phyloP scores from a whole-genome alignment of 495 filamentous ascomycete genomes.

The Friedmanniomyces simplex region DNA sequence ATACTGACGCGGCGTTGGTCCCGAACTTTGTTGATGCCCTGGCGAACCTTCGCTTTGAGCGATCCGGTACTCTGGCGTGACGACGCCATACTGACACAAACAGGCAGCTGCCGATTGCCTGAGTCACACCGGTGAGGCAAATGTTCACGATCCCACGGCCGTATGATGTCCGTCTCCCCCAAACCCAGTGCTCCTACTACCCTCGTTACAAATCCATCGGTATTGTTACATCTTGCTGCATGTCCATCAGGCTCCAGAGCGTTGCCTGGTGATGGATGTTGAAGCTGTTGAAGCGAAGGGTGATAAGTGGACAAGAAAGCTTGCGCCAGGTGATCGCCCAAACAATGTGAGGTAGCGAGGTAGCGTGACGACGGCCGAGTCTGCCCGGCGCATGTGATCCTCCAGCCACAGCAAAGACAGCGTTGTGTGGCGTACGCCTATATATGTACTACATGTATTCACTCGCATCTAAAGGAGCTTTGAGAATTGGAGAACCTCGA shows the following conservation, averaged over 20 bases:
- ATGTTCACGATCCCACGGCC: not conserved
- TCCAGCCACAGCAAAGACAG: no score
- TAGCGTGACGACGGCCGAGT: no score
- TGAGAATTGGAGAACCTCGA: no score
- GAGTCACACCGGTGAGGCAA: not conserved
- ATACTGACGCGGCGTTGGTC: conserved; percentile 28
- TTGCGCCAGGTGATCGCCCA: no score
- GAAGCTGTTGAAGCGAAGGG: not conserved
- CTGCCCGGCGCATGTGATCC: no score
- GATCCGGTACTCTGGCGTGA: conserved; percentile 2
- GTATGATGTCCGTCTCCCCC: not conserved
- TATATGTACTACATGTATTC: no score
- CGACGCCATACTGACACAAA: not conserved
- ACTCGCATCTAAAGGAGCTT: no score
- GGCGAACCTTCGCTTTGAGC: not conserved
- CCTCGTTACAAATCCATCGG: not conserved
- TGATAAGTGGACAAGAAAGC: not conserved
- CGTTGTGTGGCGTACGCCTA: no score
- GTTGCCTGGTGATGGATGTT: not conserved
- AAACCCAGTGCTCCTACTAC: not conserved
- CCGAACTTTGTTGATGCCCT: not conserved
- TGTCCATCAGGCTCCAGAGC: not conserved
- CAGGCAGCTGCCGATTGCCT: not conserved
- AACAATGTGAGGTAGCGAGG: no score
- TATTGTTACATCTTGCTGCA: not conserved